Base-by-base conservation (phyloP, 2,329 filamentous ascomycete species). In the Boeremia lycopersici region DNA sequence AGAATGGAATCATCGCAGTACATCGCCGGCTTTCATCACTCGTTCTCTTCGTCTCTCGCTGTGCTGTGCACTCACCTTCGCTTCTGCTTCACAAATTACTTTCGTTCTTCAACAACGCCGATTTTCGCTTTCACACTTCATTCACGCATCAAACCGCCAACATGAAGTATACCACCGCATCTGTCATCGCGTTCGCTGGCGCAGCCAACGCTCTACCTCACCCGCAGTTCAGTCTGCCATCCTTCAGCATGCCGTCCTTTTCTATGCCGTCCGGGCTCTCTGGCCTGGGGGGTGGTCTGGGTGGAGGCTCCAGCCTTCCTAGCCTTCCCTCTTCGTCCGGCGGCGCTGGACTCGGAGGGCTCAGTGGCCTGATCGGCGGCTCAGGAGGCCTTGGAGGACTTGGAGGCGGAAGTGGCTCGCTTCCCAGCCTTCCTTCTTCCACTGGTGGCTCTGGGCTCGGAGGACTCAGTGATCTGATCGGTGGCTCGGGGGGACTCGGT, bases 111-210 rank as follows among this genome's bases (percentile, higher is more conserved):
- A 35, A 40, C n/a, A 28, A 33, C 9, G 15, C n/a, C 9, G 3
- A 17, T 29, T 53, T 48, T 52, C 40, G 34, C 51, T 26, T 54
- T 40, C 19, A 13, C 30, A 31, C 19, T 48, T 48, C 46, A 13
- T 10, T n/a, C 1, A 34, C 35, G 3, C 19, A 29, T 26, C n/a
- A 31, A 39, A 1, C 10, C 8, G 3, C 26, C 54, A 64, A 61
- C n/a, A 72, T 71, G 69, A 72, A 65, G 53, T 66, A 64, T 56
- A 54, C 61, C 6, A 52, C 60, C 4, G 54, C 45, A 11, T 57
- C 56, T 6, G 5, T 68, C 30, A 26, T 69, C 15, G 58, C 57
- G 31, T 53, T 71, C 10, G 63, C 60, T 3, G 63, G 67, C 39
- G 28, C 64, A 9, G 59, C 53, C 52, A 62, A 59, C 23, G 69